Percentiles rank a stretch among this genome's conserved stretches.
phyloP scores from a whole-genome alignment of 768 basidiomycete species.

The Rhodocollybia butyracea region DNA sequence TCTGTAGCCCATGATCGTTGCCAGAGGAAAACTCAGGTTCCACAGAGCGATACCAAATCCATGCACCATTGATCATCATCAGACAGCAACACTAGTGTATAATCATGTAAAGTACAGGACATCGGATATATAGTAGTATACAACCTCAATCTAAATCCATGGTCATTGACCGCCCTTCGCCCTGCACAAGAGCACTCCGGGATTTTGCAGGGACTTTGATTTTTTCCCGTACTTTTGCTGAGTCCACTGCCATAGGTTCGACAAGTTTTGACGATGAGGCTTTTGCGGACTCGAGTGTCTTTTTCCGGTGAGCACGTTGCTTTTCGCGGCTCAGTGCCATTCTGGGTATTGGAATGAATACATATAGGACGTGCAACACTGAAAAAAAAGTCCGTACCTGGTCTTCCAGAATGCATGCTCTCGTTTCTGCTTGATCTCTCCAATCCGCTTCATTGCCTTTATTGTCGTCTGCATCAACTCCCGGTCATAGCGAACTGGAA shows the following conservation, averaged over 20 bases:
- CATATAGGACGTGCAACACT: conserved; percentile 5
- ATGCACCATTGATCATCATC: too few relatives aligned
- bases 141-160: conserved; percentile 76
- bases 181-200: conserved; percentile 72
- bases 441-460: conserved; percentile 93
- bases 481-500: conserved; percentile 95
- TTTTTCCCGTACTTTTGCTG: conserved; percentile 65
- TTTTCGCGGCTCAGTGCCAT: conserved; percentile 85
- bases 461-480: conserved; percentile 90
- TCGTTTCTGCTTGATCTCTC: conserved; percentile 86
- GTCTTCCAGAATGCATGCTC: conserved; percentile 97
- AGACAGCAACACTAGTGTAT: conserved; percentile 2
- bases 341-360: conserved; percentile 44
- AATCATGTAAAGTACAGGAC: conserved; percentile 10
- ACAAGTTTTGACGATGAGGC: conserved; percentile 56
- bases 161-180: conserved; percentile 85
- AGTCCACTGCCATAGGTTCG: conserved; percentile 51
- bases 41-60: too few relatives aligned
- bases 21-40: too few relatives aligned
- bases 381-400: conserved; percentile 40
- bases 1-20: too few relatives aligned
- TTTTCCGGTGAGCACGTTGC: conserved; percentile 69
- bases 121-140: neutral
- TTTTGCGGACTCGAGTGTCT: conserved; percentile 54
- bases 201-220: conserved; percentile 67